Evolutionary conservation across 73 alveolate genomes (phyloP).

Genomic region (Symbiodinium natans): DNA sequence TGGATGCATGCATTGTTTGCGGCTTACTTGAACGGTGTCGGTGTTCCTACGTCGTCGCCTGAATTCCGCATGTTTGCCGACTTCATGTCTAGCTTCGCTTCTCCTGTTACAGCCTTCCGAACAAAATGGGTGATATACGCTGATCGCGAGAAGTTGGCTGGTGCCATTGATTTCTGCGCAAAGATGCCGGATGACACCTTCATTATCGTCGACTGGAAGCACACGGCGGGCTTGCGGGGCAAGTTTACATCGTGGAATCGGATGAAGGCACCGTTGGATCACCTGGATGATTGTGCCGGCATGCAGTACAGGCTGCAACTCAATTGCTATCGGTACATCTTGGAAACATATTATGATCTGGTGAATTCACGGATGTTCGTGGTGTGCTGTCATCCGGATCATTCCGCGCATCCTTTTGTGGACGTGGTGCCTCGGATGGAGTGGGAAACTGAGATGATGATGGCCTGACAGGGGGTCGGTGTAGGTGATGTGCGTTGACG

Average conservation of each 20-base stretch:
- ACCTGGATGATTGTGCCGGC: neutral
- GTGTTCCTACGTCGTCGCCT: neutral
- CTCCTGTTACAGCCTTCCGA: constrained; percentile 1
- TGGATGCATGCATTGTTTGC: constrained; percentile 29
- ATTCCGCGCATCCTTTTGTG: neutral
- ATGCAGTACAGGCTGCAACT: constrained; percentile 43
- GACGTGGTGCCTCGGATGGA: neutral
- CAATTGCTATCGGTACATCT: constrained; percentile 14
- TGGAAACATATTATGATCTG: neutral
- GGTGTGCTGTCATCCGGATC: constrained; percentile 44
- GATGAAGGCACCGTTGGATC: neutral
- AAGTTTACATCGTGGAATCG: neutral
- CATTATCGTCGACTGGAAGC: constrained; percentile 50
- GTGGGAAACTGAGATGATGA: neutral
- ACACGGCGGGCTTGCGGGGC: neutral
- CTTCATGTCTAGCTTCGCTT: neutral
- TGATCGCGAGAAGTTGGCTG: neutral
- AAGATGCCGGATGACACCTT: neutral
- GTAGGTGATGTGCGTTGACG: too few relatives aligned
- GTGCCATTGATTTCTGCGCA: constrained; percentile 15
- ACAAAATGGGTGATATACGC: constrained; percentile 56
- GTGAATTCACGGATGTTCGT: neutral
- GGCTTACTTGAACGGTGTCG: constrained; percentile 11
- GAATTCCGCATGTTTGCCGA: neutral
- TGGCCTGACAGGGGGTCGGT: too few relatives aligned